Percentiles rank a stretch among this genome's conserved stretches.
Conservation (phyloP, 805 yeast genomes). For the Lachancea sp. region DNA sequence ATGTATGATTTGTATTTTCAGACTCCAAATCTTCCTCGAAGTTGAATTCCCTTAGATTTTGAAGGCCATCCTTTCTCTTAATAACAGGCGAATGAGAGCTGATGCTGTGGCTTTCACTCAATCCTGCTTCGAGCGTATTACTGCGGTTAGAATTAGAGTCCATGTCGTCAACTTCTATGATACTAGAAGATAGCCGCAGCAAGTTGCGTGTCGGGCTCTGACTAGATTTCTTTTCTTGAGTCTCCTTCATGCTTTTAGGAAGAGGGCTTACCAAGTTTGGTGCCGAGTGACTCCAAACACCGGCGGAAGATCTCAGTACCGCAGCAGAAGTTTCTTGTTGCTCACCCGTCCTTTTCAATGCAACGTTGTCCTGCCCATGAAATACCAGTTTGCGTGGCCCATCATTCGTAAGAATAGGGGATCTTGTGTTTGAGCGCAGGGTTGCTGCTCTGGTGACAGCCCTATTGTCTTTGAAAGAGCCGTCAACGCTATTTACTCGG, state of each 20-base stretch:
- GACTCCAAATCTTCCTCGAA: constrained; percentile 22
- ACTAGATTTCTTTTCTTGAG: not conserved
- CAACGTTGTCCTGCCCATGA: constrained; percentile 1
- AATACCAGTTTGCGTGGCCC: constrained; percentile 11
- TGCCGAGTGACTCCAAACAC: not conserved
- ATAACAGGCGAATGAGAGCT: constrained; percentile 22
- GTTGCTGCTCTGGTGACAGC: not conserved
- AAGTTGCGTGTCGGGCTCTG: not conserved
- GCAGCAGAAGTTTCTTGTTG: not conserved
- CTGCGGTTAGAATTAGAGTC: not conserved
- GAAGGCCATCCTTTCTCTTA: constrained; percentile 45
- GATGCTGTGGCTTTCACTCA: not conserved
- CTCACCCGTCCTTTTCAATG: not conserved
- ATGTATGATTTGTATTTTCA: not conserved
- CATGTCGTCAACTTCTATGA: constrained; percentile 2
- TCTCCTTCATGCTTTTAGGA: not conserved
- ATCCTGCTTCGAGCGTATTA: not conserved
- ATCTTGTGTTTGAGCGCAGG: not conserved
- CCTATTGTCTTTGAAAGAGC: not conserved
- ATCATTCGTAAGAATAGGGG: not conserved
- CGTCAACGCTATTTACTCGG: constrained; percentile 16
- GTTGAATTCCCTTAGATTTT: constrained; percentile 43
- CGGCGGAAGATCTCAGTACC: not conserved
- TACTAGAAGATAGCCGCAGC: not conserved
- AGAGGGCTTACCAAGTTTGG: not conserved